Base-by-base conservation (phyloP, 352 stramenopile species). In the Phytophthora brassicae region DNA sequence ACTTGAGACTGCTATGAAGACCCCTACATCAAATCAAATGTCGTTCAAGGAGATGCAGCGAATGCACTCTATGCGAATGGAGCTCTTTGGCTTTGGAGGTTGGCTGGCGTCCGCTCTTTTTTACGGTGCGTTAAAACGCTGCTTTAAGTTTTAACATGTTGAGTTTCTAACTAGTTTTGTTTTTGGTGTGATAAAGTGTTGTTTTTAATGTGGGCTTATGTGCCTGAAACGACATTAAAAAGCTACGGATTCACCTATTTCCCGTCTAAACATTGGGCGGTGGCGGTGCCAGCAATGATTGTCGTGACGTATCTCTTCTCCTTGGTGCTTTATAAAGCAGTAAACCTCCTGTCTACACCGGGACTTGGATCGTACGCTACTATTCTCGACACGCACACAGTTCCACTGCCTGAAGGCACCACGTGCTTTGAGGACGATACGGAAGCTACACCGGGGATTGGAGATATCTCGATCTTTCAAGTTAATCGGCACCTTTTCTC, bases 191-290 rank as follows among this genome's bases (percentile, higher is more conserved):
- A 2, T 61, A 36, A 35, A 95, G 86, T 90, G 48, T 64, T 92
- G 19, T 96, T 94, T 66, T 72, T 97, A 28, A 64, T 92, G 44
- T 97, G 89, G 89, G 88, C 89, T 14, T 97, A 95, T 50, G 63
- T 96, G 11, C 88, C 89, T 0, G 87, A 97, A 47, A 52, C 60
- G 43, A 90, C 86, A 39, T 68, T 97, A 29, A 63, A 83, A 31
- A 72, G 74, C 2, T 88, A 95, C 64, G 89, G 89, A 0, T 75
- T 96, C 36, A 94, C 89, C 42, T 96, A 96, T 72, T 88, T 93
- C 50, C 88, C 89, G 24, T 92, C 84, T 51, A 95, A 96, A 71
- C 89, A 93, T 74, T 97, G 88, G 89, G 88, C 89, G 3, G 74
- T 97, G 44, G 89, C 89, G 0, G 72, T 93, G n/a, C 89, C 89